A percentile compares a stretch with the other conserved stretches of the same genome.
Conservation (phyloP, 1,284 basidiomycete genomes). For the Crepidotus sp. region DNA sequence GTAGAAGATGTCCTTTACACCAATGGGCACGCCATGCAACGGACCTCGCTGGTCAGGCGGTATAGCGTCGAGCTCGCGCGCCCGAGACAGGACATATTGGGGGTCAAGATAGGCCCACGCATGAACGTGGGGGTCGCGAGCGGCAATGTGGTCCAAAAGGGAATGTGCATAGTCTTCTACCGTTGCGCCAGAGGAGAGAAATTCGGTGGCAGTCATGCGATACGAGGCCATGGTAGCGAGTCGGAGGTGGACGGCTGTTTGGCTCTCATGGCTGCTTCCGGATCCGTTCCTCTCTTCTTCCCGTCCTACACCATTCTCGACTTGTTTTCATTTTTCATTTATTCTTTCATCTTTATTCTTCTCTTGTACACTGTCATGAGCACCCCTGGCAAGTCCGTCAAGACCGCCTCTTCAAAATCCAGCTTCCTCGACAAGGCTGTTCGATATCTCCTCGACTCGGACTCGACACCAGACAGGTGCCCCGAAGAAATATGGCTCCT, state of each 20-base stretch:
- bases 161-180: slow-evolving; percentile 16
- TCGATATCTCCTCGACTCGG: slow-evolving; percentile 76
- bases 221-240: slow-evolving; percentile 9
- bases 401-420: slow-evolving; percentile 15
- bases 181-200: slow-evolving; percentile 11
- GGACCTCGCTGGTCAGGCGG: slow-evolving; percentile 8
- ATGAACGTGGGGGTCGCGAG: slow-evolving; percentile 14
- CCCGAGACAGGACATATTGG: slow-evolving; percentile 15
- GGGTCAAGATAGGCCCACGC: slow-evolving; percentile 19
- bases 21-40: slow-evolving; percentile 17
- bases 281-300: not conserved
- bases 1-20: slow-evolving; percentile 19
- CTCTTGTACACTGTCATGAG: slow-evolving; percentile 11
- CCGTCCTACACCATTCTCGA: not conserved
- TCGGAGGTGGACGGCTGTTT: too few relatives aligned
- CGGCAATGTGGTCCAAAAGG: slow-evolving; percentile 13
- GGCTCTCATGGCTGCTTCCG: too few relatives aligned
- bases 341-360: slow-evolving; percentile 14
- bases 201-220: slow-evolving; percentile 10
- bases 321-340: slow-evolving; percentile 8
- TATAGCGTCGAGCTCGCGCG: slow-evolving; percentile 14
- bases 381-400: slow-evolving; percentile 10
- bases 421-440: slow-evolving; percentile 72
- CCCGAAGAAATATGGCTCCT: slow-evolving; percentile 78
- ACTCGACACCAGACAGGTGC: slow-evolving; percentile 73